phyloP scores from a whole-genome alignment of 2,329 filamentous ascomycete species.

The Stagonosporopsis chrysanthemi region DNA sequence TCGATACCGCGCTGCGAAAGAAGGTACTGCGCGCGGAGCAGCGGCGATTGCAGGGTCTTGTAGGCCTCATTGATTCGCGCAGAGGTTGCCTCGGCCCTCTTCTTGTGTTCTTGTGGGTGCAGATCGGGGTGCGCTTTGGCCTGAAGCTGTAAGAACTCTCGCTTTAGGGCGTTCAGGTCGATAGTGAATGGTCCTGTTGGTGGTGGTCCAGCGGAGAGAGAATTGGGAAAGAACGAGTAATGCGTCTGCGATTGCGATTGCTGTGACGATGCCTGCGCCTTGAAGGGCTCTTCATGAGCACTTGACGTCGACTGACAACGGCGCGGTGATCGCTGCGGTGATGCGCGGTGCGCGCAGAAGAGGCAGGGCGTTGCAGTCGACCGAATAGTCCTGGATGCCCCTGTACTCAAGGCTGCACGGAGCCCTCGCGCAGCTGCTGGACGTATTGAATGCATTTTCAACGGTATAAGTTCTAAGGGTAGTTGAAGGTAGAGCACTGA shows the following conservation, averaged over 20 bases:
- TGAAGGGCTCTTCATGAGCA: conserved; percentile 27
- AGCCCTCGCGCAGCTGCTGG: conserved; percentile 34
- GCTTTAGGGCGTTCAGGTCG: conserved; percentile 72
- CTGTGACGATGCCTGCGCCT: conserved; percentile 15
- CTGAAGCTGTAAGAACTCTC: conserved; percentile 88
- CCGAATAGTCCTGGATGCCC: conserved; percentile 23
- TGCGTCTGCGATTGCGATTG: conserved; percentile 65
- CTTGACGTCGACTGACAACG: conserved; percentile 36
- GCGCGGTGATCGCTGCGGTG: conserved; percentile 20
- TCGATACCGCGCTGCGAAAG: conserved; percentile 76
- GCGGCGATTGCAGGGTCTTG: conserved; percentile 78
- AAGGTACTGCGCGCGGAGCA: conserved; percentile 88
- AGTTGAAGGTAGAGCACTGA: conserved; percentile 2
- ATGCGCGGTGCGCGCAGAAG: conserved; percentile 30
- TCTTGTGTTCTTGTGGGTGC: conserved; percentile 57
- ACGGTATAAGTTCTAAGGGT: background rate
- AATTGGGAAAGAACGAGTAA: conserved; percentile 88
- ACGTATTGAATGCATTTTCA: conserved; percentile 32
- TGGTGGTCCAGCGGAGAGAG: conserved; percentile 79
- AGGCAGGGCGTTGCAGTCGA: conserved; percentile 32
- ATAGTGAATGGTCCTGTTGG: conserved; percentile 79
- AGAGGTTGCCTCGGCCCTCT: conserved; percentile 77
- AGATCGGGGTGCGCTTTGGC: conserved; percentile 77
- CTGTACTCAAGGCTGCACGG: conserved; percentile 31
- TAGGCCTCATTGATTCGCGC: conserved; percentile 91